Evolutionary conservation across 2,329 filamentous ascomycete genomes (phyloP).

Genomic region (Verticillium nonalfalfae): DNA sequence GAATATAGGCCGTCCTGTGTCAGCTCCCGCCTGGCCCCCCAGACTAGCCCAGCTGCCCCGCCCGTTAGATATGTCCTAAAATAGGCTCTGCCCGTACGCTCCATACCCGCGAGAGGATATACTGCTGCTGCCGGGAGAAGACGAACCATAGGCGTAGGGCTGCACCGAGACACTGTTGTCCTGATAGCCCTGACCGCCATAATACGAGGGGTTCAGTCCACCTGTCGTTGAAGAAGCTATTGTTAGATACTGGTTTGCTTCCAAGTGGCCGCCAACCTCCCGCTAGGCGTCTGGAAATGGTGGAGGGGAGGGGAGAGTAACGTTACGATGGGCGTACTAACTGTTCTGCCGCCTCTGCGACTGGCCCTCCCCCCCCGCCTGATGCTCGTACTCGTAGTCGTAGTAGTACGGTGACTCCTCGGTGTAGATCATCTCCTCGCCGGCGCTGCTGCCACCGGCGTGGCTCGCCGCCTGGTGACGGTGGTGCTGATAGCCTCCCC

Average conservation of each 20-base stretch:
- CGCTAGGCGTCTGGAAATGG: background rate
- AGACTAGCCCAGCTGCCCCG: background rate
- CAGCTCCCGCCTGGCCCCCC: background rate
- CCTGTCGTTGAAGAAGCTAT: background rate
- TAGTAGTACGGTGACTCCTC: constrained; percentile 15
- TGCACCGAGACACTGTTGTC: background rate
- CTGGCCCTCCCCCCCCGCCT: background rate
- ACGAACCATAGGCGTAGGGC: background rate
- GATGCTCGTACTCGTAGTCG: constrained; percentile 11
- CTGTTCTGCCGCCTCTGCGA: constrained; percentile 1
- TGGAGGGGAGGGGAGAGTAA: background rate
- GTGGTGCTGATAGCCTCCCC: constrained; percentile 1
- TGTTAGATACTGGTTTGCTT: background rate
- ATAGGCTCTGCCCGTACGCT: background rate
- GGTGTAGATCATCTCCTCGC: constrained; percentile 25
- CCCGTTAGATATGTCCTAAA: background rate
- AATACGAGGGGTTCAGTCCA: background rate
- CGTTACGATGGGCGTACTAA: background rate
- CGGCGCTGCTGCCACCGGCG: constrained; percentile 18
- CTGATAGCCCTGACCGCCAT: background rate
- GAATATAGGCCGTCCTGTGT: too few species aligned
- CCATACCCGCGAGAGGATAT: background rate
- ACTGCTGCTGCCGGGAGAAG: background rate
- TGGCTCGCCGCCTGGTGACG: constrained; percentile 21
- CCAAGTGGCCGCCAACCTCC: background rate